Base-by-base conservation (phyloP, 2,329 filamentous ascomycete species). In the Microcyclospora tardicrescens region DNA sequence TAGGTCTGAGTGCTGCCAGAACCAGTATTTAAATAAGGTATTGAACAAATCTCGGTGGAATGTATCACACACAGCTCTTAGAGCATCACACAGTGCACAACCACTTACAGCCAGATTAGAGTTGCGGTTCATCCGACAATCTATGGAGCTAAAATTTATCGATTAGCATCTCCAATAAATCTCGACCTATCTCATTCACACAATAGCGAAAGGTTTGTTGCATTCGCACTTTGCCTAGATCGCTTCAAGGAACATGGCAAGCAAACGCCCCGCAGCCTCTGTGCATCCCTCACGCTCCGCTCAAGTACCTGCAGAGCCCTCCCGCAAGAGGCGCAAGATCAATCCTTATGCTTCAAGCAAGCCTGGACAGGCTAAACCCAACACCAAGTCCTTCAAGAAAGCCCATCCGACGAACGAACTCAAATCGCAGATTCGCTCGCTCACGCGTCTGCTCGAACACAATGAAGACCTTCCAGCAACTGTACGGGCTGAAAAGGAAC, bases 361-460 rank as follows among this genome's bases (percentile, higher is more conserved):
- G 19, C 30, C 30, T n/a, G 14, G 12, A 32, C 30, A 32, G 6
- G 41, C 49, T 29, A 41, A 48, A 34, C 40, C 41, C 31, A 42
- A 44, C 39, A 40, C 38, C 29, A 48, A 49, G 35, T 50, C 50
- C 16, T 48, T 45, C 38, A 52, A 51, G n/a, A 58, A 54, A 35
- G 43, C 50, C 32, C 47, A 55, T 39, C 53, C 60, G 16, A 54
- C 75, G 32, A 73, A 73, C 54, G 72, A 72, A 53, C 68, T 81
- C 38, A 85, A 81, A 63, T 82, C 82, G 61, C 73, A 79, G 33
- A 75, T 75, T 41, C 71, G 83, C 38, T 77, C 78, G 37, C 73
- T 86, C 41, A 73, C 76, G 52, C 70, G 83, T 38, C 68, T 77
- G 11, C 67, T 87, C 30, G 66, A 73, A 36, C 68, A 71, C 44